Evolutionary conservation across 805 yeast genomes (phyloP).

Genomic region (Candida maesae): DNA sequence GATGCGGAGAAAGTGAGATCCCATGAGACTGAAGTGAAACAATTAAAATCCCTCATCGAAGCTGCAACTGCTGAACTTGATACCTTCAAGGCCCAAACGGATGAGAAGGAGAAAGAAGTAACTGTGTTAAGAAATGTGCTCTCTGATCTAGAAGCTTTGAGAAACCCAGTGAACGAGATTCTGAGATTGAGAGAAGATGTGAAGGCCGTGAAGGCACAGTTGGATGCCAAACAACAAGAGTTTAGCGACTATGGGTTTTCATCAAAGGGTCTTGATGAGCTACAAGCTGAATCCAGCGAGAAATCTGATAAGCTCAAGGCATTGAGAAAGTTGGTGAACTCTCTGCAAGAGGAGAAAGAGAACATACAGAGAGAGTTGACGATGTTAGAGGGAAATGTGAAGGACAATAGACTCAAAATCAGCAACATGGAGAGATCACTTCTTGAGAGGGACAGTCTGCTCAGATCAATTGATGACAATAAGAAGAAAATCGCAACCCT

Average conservation of each 20-base stretch:
- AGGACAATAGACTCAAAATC: slow-evolving; percentile 49
- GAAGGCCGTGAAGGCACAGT: slow-evolving; percentile 25
- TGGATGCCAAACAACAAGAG: slow-evolving; percentile 31
- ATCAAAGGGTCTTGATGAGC: slow-evolving; percentile 37
- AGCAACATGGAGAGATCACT: slow-evolving; percentile 50
- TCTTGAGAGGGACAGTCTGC: slow-evolving; percentile 41
- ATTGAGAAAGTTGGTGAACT: slow-evolving; percentile 33
- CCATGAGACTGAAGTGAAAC: slow-evolving; percentile 11
- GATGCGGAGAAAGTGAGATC: slow-evolving; percentile 25
- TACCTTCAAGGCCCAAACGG: neutral
- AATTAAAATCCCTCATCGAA: slow-evolving; percentile 13
- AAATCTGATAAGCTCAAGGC: slow-evolving; percentile 37
- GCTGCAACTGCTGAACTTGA: slow-evolving; percentile 13
- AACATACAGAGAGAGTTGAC: slow-evolving; percentile 39
- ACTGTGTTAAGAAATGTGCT: slow-evolving; percentile 1
- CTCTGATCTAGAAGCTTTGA: slow-evolving; percentile 14
- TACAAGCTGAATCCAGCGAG: slow-evolving; percentile 41
- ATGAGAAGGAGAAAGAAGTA: slow-evolving; percentile 10
- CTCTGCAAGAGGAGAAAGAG: slow-evolving; percentile 41
- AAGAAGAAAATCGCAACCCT: slow-evolving; percentile 28
- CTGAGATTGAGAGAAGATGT: slow-evolving; percentile 33
- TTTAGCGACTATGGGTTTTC: slow-evolving; percentile 36
- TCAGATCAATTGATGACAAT: slow-evolving; percentile 35
- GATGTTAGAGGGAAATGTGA: slow-evolving; percentile 44
- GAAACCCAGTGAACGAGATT: slow-evolving; percentile 34